Percentiles rank a stretch among this genome's conserved stretches.
Conservation (phyloP, 2,329 filamentous ascomycete species). For the Botryotinia calthae region DNA sequence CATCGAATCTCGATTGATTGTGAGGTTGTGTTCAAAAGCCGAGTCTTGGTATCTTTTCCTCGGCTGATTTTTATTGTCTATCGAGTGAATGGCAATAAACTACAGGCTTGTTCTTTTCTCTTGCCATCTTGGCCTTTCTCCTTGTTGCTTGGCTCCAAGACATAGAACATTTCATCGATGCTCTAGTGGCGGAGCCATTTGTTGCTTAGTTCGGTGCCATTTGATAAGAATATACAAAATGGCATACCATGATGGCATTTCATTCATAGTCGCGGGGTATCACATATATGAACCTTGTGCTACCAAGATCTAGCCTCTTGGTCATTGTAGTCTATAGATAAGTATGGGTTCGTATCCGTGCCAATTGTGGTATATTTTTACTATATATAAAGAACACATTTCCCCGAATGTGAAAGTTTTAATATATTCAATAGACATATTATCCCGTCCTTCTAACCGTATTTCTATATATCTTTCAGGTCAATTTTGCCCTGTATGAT, state of each 20-base stretch:
- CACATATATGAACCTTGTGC: not conserved
- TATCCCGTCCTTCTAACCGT: not conserved
- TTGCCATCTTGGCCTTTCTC: conserved; percentile 1
- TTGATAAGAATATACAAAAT: not conserved
- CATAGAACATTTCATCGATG: not conserved
- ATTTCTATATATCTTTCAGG: not conserved
- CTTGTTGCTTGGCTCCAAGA: conserved; percentile 13
- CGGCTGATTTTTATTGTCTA: not conserved
- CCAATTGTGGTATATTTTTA: not conserved
- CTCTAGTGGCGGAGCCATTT: not conserved
- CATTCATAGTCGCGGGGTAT: not conserved
- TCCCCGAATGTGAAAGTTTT: not conserved
- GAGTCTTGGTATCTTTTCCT: not conserved
- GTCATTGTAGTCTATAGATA: not conserved
- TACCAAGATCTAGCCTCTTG: not conserved
- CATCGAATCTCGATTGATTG: not conserved
- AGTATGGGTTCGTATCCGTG: not conserved
- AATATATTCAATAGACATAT: not conserved
- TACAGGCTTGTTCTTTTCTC: too few species aligned
- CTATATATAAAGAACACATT: not conserved
- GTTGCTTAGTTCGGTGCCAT: not conserved
- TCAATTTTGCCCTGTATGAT: conserved; percentile 13
- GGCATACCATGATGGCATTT: not conserved
- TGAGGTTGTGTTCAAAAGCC: not conserved
- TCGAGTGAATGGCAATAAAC: conserved; percentile 4